phyloP scores from a whole-genome alignment of 2,329 filamentous ascomycete species.

The Talaromyces sp. region DNA sequence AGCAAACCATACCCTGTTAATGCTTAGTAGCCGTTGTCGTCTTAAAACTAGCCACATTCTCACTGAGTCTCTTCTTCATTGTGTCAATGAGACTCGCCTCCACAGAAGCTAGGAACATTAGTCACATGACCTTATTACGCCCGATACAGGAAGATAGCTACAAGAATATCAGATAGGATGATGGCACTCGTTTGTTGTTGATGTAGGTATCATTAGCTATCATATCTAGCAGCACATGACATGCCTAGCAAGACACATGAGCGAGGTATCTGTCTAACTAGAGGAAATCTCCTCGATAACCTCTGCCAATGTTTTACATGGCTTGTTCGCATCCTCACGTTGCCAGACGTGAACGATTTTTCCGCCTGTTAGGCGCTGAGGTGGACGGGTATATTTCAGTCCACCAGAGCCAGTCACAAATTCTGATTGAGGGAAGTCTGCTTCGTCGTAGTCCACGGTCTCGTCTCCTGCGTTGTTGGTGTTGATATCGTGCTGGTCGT shows the following conservation, averaged over 20 bases:
- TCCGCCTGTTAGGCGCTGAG: neutral
- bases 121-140: neutral
- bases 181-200: neutral
- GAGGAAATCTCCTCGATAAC: conserved; percentile 17
- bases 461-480: neutral
- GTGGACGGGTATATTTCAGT: conserved; percentile 15
- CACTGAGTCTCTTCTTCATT: neutral
- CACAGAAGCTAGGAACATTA: neutral
- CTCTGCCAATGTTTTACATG: conserved; percentile 14
- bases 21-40: neutral
- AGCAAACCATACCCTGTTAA: neutral
- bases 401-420: conserved; percentile 8
- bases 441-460: neutral
- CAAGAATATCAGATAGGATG: neutral
- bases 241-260: neutral
- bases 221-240: neutral
- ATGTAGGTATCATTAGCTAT: neutral
- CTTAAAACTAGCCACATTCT: neutral
- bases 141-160: neutral
- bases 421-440: conserved; percentile 1
- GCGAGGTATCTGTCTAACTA: neutral
- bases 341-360: conserved; percentile 12
- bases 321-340: neutral
- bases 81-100: neutral
- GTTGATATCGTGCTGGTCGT: neutral